Percentiles rank a stretch among this genome's conserved stretches.
phyloP scores from a whole-genome alignment of 768 basidiomycete genomes.

The Naganishia onofrii region DNA sequence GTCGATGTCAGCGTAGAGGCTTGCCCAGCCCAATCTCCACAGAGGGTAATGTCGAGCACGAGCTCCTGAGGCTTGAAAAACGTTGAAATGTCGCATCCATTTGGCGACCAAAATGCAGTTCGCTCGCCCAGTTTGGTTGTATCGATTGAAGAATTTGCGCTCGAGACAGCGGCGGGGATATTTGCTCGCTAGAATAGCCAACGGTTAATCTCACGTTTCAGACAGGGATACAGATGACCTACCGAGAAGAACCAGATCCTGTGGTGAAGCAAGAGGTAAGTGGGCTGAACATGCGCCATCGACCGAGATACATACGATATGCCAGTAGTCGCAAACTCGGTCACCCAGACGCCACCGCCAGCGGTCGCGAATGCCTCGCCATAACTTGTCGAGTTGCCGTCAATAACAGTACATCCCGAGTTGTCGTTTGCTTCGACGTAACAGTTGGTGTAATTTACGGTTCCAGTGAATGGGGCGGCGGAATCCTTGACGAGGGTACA shows the following conservation, averaged over 20 bases:
- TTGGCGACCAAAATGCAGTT: conserved; percentile 65
- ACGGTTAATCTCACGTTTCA: not conserved
- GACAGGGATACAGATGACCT: not conserved
- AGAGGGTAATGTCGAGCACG: conserved; percentile 54
- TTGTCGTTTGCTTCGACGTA: conserved; percentile 48
- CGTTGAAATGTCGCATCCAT: conserved; percentile 57
- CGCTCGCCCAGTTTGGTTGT: conserved; percentile 62
- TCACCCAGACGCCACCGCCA: conserved; percentile 56
- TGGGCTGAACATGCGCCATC: not conserved
- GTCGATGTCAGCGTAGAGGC: conserved; percentile 57
- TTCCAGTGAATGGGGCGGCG: conserved; percentile 41
- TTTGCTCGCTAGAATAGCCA: conserved; percentile 36
- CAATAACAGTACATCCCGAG: conserved; percentile 56
- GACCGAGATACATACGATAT: conserved; percentile 18
- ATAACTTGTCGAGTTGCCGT: conserved; percentile 51
- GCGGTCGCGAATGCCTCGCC: conserved; percentile 55
- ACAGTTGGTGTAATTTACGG: conserved; percentile 49
- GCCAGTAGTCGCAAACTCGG: conserved; percentile 33
- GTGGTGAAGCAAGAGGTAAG: not conserved
- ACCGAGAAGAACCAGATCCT: conserved; percentile 21
- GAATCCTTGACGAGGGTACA: conserved; percentile 51
- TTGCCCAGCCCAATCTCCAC: conserved; percentile 60
- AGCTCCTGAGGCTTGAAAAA: conserved; percentile 49
- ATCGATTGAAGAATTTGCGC: conserved; percentile 55
- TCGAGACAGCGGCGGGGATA: conserved; percentile 54